Evolutionary conservation across 805 yeast species (phyloP), one percentile per base, ranked within the genome.

Genomic region (Kodamaea nitidulidarum): DNA sequence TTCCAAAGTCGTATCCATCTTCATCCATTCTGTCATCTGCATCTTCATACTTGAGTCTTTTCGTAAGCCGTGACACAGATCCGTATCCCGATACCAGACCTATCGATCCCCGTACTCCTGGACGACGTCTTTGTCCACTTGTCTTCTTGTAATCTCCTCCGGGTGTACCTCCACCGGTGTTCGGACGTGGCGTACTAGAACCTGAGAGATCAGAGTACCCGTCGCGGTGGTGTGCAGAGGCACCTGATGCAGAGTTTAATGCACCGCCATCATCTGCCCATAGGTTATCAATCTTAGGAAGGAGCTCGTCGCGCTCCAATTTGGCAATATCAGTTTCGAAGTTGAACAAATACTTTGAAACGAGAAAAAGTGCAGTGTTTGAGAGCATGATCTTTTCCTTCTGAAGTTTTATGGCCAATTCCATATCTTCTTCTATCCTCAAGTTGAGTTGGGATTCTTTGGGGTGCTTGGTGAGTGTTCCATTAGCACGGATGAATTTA

Each of bases 401-500:
- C 56, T 91, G 97, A 28, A 87, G 50, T 38, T 66, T 67, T 38
- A 74, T 68, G 5, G 83, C 80, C 33, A 69, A 63, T 26, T 71
- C 71, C 65, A 81, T 76, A 41, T 84, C 91, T 32, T 81, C 83
- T 32, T 76, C 73, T 6, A 90, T 83, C 50, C 81, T 81, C 18
- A 76, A 71, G 49, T 76, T 75, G 3, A 84, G 52, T 44, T 73
- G 80, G 33, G 69, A 76, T 55, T 91, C 98, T 47, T 87, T 84
- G 2, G 96, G 93, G 58, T 83, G 83, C 46, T 80, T 84, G 1
- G 82, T 74, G 31, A 83, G 62, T 1, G 96, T 82, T 1, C 97
- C 96, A 60, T 86, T 80, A 35, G 84, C 81, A 47, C 82, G 78
- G 44, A 88, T 84, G 57, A 78, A 82, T 56, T 88, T 88, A 54